Evolutionary conservation across 306 rosid species (phyloP), one percentile per base, ranked within the genome.

Genomic region (Biancaea sappan): DNA sequence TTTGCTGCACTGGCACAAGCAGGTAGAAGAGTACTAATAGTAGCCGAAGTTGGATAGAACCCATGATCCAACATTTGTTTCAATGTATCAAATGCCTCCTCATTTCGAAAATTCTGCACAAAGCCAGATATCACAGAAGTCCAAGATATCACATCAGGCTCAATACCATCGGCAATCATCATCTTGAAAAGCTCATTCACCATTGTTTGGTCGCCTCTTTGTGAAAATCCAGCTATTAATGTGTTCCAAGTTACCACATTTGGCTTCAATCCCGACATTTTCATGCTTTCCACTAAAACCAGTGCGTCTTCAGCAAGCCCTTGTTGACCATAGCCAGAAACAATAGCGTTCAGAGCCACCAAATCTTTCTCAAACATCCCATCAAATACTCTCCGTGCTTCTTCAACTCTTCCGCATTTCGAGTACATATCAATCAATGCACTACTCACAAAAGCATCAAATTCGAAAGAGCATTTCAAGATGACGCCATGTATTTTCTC

Each of bases 91-190:
- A 91, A 89, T 25, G 94, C 97, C 46, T 94, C 88, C 6, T 81
- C 73, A 32, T 82, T 81, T 11, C 78, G 87, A 67, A 91, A 88
- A 26, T 91, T 91, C 72, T 94, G 86, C 75, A 89, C 98, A 79
- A 82, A 76, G 70, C 97, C 98, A 35, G 98, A 91, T 75, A 94
- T 84, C 66, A 91, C 77, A 24, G 97, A 85, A 66, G 97, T 91
- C 96, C 96, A 91, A 4, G 98, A 89, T 0, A 94, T 87, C 69
- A 89, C 88, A 84, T 91, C 96, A 75, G 96, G 96, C 65, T 86
- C 83, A 19, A 89, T 70, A 6, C 89, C 91, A 48, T 85, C 70
- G 14, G 16, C 79, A 8, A 44, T 22, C 97, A 89, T 91, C 84
- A 57, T 52, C 50, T 73, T 75, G 73, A 94, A 90, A 53, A 91